phyloP scores from a whole-genome alignment of 331 rosid genomes.

The Spiraea crenata region DNA sequence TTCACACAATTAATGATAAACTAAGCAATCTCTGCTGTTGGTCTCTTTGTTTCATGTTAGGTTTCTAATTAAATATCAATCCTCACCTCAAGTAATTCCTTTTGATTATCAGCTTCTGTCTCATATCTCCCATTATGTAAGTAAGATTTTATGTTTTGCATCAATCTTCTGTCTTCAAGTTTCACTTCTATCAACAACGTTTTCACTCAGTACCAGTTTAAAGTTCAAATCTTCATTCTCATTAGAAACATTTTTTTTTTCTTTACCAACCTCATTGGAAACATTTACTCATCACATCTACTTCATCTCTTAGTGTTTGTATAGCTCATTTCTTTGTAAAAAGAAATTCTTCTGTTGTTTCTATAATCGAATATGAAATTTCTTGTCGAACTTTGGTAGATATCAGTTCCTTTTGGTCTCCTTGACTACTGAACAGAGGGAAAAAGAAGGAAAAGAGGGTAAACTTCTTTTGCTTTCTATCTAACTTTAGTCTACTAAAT shows the following conservation, averaged over 20 bases:
- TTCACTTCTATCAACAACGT: neutral
- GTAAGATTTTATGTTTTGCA: neutral
- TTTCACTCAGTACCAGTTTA: neutral
- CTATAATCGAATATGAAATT: neutral
- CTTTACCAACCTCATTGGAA: too few relatives aligned
- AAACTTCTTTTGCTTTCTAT: neutral
- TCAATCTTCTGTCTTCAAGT: neutral
- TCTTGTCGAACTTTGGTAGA: neutral
- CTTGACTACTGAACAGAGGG: neutral
- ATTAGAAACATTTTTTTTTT: too few relatives aligned
- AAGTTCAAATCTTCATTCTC: neutral
- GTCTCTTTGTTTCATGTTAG: neutral
- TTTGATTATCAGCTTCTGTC: neutral
- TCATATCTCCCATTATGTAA: neutral
- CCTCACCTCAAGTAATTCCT: constrained; percentile 9
- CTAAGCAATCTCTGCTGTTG: neutral
- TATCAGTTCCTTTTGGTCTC: neutral
- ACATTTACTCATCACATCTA: too few relatives aligned
- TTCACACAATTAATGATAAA: neutral
- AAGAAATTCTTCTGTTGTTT: too few relatives aligned
- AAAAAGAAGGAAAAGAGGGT: constrained; percentile 3
- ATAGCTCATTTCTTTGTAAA: too few relatives aligned
- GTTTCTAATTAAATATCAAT: neutral
- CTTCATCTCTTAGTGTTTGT: too few relatives aligned
- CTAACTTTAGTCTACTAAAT: neutral